Evolutionary conservation across 1,284 basidiomycete species (phyloP), one percentile per base, ranked within the genome.

Genomic region (Cutaneotrichosporon spelunceum): DNA sequence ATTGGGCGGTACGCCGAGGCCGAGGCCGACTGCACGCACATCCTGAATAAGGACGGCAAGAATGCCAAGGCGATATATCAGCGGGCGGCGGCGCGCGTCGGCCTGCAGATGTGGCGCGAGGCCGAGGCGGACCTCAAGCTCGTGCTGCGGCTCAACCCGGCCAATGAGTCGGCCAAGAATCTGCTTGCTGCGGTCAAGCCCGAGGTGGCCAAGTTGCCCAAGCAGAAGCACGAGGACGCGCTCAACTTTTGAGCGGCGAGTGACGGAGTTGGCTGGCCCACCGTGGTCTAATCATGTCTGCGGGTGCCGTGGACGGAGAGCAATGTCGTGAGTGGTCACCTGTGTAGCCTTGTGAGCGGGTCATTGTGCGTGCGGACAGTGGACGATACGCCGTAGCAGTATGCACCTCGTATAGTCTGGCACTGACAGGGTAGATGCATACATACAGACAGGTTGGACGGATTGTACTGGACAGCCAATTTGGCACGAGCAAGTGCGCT

Each of bases 41-140:
- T 78, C 23, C 64, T 79, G 11, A 53, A 58, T 11, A 69, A 69
- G 53, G 78, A 79, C 62, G 65, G 66, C n/a, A 77, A 77, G 62
- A 78, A 79, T 62, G 68, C 72, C 36, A 78, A 78, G 65, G 78
- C 78, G 16, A 73, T 75, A 54, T 79, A 76, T 65, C 76, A 78
- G 61, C 69, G 77, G 24, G 76, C 77, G 1, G 53, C 77, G 21
- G 76, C 76, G n/a, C 62, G 77, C 19, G 70, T 66, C 48, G 77
- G 77, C 0, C 61, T 76, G 64, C 68, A 67, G 13, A 66, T 70
- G 57, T 74, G 73, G 64, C 71, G 72, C 53, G 77, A 78, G 53
- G 77, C 78, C 4, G 76, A 79, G 61, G 58, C 62, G 14, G 76
- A 78, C 63, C 58, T 78, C 33, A 69, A 66, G 56, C 70, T 73